phyloP scores from a whole-genome alignment of 257 asterid species.

The Penstemon davidsonii region DNA sequence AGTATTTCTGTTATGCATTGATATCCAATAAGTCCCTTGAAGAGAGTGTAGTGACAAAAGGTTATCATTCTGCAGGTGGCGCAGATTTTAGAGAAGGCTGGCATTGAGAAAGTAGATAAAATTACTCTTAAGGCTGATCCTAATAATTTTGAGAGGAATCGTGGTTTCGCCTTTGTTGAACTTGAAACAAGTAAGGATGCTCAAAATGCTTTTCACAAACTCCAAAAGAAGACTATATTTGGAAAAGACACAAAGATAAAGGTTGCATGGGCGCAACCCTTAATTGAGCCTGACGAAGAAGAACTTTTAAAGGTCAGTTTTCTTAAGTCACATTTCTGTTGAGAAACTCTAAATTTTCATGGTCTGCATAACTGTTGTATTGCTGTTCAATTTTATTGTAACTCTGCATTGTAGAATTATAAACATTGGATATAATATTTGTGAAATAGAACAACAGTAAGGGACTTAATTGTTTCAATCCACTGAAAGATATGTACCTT shows the following conservation, averaged over 20 bases:
- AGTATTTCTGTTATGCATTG: constrained; percentile 37
- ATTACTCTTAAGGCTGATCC: constrained; percentile 60
- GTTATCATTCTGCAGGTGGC: constrained; percentile 45
- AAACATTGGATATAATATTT: background rate
- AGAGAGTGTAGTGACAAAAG: constrained; percentile 28
- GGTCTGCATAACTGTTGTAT: constrained; percentile 3
- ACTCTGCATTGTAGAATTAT: background rate
- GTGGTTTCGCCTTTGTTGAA: constrained; percentile 79
- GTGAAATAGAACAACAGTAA: too few species aligned
- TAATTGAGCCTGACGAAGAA: constrained; percentile 59
- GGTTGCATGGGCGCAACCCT: constrained; percentile 80
- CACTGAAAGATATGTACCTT: too few species aligned
- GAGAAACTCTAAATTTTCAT: constrained; percentile 13
- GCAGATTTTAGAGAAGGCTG: constrained; percentile 48
- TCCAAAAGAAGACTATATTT: constrained; percentile 54
- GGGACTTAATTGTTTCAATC: too few species aligned
- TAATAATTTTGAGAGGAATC: constrained; percentile 47
- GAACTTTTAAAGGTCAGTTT: constrained; percentile 62
- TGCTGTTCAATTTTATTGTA: background rate
- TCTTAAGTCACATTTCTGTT: constrained; percentile 21
- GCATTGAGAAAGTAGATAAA: constrained; percentile 60
- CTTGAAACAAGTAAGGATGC: constrained; percentile 67
- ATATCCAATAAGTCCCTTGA: constrained; percentile 20
- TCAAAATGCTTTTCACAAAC: constrained; percentile 58
- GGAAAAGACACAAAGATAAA: constrained; percentile 44